Evolutionary conservation across 306 rosid species (phyloP).

Genomic region (Astragalus membranaceus): DNA sequence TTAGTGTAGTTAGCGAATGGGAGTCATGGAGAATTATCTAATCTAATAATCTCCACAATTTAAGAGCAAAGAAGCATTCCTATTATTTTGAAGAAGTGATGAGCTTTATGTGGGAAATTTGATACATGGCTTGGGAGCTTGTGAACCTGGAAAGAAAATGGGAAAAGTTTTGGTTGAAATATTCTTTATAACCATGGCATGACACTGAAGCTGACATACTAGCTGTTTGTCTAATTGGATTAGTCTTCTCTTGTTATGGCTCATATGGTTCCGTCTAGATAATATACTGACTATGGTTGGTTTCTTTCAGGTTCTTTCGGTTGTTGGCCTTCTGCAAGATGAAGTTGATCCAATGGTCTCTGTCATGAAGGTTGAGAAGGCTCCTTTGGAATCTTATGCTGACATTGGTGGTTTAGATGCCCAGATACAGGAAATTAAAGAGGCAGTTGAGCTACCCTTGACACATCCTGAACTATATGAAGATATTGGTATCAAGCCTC

Average conservation of each 20-base stretch:
- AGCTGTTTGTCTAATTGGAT: neutral
- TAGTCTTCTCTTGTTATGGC: neutral
- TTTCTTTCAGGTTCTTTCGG: conserved; percentile 76
- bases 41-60: neutral
- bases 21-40: neutral
- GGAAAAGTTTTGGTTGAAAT: neutral
- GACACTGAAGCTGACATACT: neutral
- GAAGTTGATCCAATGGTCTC: conserved; percentile 98
- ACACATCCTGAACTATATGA: conserved; percentile 95
- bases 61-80: neutral
- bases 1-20: neutral
- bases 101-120: neutral
- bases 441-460: conserved; percentile 96
- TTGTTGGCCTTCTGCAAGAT: conserved; percentile 98
- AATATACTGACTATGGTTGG: neutral
- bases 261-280: conserved; percentile 4
- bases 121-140: neutral
- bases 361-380: conserved; percentile 85
- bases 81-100: neutral
- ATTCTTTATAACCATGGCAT: neutral
- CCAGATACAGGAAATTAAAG: conserved; percentile 94
- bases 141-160: neutral
- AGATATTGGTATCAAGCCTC: conserved; percentile 98
- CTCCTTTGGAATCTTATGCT: conserved; percentile 96
- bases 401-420: conserved; percentile 98